phyloP scores from a whole-genome alignment of 257 asterid genomes.

The Nicotiana knightiana region DNA sequence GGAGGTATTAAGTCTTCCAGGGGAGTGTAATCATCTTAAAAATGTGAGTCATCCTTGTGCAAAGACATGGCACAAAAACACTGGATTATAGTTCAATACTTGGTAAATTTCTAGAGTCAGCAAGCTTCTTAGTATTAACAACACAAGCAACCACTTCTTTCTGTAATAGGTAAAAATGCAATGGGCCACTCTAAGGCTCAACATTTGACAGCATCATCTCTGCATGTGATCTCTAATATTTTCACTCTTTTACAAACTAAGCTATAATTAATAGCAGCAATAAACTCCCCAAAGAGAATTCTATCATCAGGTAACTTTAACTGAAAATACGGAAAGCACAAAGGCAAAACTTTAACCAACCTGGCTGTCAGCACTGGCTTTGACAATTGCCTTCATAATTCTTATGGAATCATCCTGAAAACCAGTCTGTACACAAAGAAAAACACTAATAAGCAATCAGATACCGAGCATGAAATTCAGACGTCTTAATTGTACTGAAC shows the following conservation, averaged over 20 bases:
- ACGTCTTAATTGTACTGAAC: not conserved
- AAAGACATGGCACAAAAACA: too few relatives aligned
- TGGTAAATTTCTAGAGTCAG: too few relatives aligned
- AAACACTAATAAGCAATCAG: not conserved
- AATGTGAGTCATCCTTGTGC: too few relatives aligned
- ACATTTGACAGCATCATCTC: not conserved
- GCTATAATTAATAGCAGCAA: not conserved
- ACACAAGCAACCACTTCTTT: too few relatives aligned
- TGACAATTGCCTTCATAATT: conserved; percentile 58
- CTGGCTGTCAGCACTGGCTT: conserved; percentile 60
- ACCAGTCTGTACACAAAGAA: conserved; percentile 49
- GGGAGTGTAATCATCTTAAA: too few relatives aligned
- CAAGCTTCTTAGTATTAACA: too few relatives aligned
- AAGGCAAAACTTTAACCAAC: conserved; percentile 28
- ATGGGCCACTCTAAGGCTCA: not conserved
- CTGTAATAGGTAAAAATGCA: not conserved
- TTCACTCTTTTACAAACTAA: not conserved
- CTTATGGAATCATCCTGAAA: conserved; percentile 70
- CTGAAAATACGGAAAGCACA: not conserved
- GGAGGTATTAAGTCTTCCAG: too few relatives aligned
- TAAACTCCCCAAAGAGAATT: not conserved
- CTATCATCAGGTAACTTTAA: not conserved
- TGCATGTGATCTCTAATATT: not conserved
- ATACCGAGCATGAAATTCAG: not conserved
- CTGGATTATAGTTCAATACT: too few relatives aligned